Conservation (phyloP, 2,329 filamentous ascomycete genomes). For the Thielaviopsis ethacetica region DNA sequence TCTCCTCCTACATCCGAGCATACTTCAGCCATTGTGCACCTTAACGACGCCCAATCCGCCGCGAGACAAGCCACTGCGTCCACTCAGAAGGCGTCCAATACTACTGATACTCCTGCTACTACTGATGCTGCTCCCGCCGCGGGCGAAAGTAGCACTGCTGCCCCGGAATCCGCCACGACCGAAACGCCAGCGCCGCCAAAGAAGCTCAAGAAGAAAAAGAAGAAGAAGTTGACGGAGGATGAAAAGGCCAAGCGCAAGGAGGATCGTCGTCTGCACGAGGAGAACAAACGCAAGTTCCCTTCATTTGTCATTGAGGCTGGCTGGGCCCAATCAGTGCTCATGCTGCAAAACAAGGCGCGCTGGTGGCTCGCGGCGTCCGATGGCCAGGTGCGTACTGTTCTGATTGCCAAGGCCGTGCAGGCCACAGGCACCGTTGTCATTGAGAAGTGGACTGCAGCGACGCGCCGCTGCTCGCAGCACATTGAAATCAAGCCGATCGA, state of each 20-base stretch:
- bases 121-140: too few relatives aligned
- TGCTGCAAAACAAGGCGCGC: slow-evolving; percentile 7
- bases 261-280: background rate
- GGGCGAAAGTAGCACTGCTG: too few relatives aligned
- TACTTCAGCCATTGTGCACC: too few relatives aligned
- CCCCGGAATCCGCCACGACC: too few relatives aligned
- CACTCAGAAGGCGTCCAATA: too few relatives aligned
- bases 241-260: slow-evolving; percentile 2
- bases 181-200: too few relatives aligned
- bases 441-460: background rate
- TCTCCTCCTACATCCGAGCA: too few relatives aligned
- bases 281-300: slow-evolving; percentile 4
- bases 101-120: too few relatives aligned
- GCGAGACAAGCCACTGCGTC: too few relatives aligned
- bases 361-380: slow-evolving; percentile 10
- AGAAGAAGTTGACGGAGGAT: slow-evolving; percentile 3
- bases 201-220: background rate
- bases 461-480: background rate
- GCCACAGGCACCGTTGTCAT: slow-evolving; percentile 5
- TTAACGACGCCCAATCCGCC: too few relatives aligned
- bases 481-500: slow-evolving; percentile 1
- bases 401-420: slow-evolving; percentile 5
- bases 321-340: slow-evolving; percentile 6
- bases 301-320: slow-evolving; percentile 4
- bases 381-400: slow-evolving; percentile 1